Base-by-base conservation (phyloP, 2,329 filamentous ascomycete species). In the Fusarium sp. region DNA sequence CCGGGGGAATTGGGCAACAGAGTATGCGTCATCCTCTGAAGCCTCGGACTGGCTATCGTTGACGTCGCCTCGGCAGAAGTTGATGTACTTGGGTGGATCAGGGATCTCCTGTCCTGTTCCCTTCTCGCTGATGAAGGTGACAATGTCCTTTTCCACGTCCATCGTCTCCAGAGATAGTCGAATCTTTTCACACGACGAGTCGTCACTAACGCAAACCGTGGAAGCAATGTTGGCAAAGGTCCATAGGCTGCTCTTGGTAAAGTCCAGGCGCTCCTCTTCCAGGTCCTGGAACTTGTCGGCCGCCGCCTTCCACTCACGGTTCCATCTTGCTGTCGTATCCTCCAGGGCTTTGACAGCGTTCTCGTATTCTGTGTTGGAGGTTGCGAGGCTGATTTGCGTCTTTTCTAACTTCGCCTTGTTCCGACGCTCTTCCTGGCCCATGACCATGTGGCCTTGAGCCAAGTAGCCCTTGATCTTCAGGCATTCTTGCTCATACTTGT, bases 211-310 rank as follows among this genome's bases (percentile, higher is more conserved):
- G 80, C 97, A 99, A 13, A 98, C 97, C 0, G 96, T 98, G 0
- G 96, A 98, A 1, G 97, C 92, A 78, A 99, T 95, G 82, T 99
- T 99, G 65, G 97, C 96, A 85, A 98, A 99, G 16, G 92, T 96
- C 97, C 97, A 99, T 9, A 99, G 87, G 80, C 97, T 98, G 85
- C 94, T 97, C 87, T 98, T 99, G 75, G 95, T 95, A 81, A 98
- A 99, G 83, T 99, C 97, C 42, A 99, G 89, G 50, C 97, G 90
- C 84, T 99, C 97, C 82, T 99, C 97, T 84, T 99, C 97, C 14
- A 99, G 90, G 79, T 99, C 97, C 86, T 99, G 97, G 84, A 99
- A 99, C 86, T 98, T 99, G 88, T 97, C 97, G 79, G 97, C 97
- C 1, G 96, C 97, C 22, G 94, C 91, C 84, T 98, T 99, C 97